Conservation (phyloP, 192 early-diverging fungal genomes). For the Fimicolochytrium jonesii region DNA sequence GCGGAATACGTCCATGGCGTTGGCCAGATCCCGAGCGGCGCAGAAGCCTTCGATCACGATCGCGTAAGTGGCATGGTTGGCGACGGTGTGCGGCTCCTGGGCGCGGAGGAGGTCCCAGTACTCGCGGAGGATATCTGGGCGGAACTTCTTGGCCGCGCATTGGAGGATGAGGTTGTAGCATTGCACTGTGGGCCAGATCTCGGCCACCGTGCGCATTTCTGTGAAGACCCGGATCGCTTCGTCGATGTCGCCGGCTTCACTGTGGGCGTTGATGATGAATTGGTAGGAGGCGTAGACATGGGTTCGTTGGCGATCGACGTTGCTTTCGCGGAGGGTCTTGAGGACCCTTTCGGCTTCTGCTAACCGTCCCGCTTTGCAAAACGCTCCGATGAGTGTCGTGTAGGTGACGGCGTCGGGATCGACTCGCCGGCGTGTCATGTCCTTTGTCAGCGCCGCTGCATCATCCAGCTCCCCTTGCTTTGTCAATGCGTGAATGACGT, state of each 20-base stretch:
- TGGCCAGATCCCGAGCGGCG: constrained; percentile 1
- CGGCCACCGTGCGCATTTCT: constrained; percentile 8
- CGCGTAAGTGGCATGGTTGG: constrained; percentile 1
- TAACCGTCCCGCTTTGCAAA: constrained; percentile 7
- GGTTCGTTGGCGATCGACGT: no score
- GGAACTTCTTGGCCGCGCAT: constrained; percentile 16
- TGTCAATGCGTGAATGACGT: constrained; percentile 21
- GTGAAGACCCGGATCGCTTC: constrained; percentile 28
- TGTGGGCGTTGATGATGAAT: constrained; percentile 21
- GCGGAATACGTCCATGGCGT: constrained; percentile 14
- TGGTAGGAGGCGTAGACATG: no score
- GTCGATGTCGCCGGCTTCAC: not conserved
- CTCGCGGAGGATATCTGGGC: constrained; percentile 13
- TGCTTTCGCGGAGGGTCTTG: not conserved
- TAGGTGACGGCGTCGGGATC: constrained; percentile 28
- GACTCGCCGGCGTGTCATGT: constrained; percentile 16
- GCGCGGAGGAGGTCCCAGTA: not conserved
- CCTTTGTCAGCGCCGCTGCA: constrained; percentile 13
- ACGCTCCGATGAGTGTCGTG: constrained; percentile 21
- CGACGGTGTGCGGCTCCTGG: no score
- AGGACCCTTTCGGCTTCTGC: constrained; percentile 17
- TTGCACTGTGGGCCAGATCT: no score
- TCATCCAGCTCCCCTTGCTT: constrained; percentile 15
- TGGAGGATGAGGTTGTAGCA: constrained; percentile 29
- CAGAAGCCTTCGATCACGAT: constrained; percentile 30